A percentile compares a stretch with the other conserved stretches of the same genome.
Conservation (phyloP, 140 eudicot species). For the Anethum foeniculum region DNA sequence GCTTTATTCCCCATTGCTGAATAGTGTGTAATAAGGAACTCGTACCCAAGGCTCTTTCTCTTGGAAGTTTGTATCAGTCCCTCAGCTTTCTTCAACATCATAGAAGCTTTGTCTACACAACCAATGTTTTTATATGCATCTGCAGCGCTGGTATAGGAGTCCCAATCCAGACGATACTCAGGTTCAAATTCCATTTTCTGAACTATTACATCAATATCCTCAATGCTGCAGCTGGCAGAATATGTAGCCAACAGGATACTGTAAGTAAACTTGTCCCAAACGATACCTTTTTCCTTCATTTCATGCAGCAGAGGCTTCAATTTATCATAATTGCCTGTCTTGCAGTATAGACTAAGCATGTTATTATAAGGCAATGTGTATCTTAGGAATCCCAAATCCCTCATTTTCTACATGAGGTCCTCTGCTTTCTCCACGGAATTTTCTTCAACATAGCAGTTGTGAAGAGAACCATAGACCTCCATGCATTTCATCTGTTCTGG, state of each 20-base stretch:
- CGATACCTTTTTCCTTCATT: constrained; percentile 37
- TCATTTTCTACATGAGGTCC: constrained; percentile 35
- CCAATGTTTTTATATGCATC: constrained; percentile 39
- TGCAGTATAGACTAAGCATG: constrained; percentile 37
- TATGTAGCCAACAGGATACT: constrained; percentile 35
- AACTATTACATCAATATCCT: constrained; percentile 31
- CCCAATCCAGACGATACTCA: constrained; percentile 19
- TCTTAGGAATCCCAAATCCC: constrained; percentile 30
- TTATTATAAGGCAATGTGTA: constrained; percentile 41
- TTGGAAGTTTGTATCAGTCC: constrained; percentile 4
- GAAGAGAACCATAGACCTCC: constrained; percentile 45
- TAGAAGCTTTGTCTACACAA: constrained; percentile 28
- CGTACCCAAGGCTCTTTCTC: constrained; percentile 22
- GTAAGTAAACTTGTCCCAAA: constrained; percentile 30
- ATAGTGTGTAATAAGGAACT: constrained; percentile 22
- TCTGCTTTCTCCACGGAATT: constrained; percentile 58
- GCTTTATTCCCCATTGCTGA: constrained; percentile 30
- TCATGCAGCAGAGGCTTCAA: constrained; percentile 35
- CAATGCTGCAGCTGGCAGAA: constrained; percentile 25
- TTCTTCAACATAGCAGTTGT: constrained; percentile 31
- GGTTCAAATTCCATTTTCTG: constrained; percentile 32
- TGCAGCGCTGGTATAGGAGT: constrained; percentile 29
- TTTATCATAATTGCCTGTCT: constrained; percentile 29
- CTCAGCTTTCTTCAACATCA: constrained; percentile 42
- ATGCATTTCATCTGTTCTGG: constrained; percentile 30